phyloP scores from a whole-genome alignment of 495 filamentous ascomycete species.

The Clavariopsis aquatica region DNA sequence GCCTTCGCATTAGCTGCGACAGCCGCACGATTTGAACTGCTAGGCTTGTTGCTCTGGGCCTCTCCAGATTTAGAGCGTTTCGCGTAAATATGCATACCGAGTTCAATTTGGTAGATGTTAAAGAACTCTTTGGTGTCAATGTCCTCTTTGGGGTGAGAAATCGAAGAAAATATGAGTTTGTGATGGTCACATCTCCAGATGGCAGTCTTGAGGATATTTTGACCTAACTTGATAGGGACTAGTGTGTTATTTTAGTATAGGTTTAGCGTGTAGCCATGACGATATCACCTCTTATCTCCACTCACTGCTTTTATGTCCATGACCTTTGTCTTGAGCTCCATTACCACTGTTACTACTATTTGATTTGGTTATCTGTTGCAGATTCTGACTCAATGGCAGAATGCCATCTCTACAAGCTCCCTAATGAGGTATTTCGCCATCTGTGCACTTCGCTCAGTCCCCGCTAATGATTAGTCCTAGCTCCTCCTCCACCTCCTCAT shows the following conservation, averaged over 20 bases:
- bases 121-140: too few relatives aligned
- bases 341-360: conserved; percentile 1
- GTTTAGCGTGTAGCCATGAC: conserved; percentile 11
- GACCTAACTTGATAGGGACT: neutral
- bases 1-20: conserved; percentile 18
- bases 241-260: neutral
- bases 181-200: conserved; percentile 6
- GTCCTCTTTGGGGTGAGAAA: neutral
- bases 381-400: conserved; percentile 14
- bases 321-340: neutral
- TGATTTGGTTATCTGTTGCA: neutral
- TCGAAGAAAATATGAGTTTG: neutral
- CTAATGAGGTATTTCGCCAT: conserved; percentile 51
- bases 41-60: neutral
- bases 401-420: conserved; percentile 49
- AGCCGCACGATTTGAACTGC: neutral
- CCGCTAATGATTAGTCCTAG: conserved; percentile 46
- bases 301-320: conserved; percentile 8
- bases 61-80: neutral
- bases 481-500: conserved; percentile 67
- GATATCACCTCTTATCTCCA: conserved; percentile 18
- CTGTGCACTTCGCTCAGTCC: neutral
- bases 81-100: neutral
- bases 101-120: neutral
- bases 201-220: neutral